phyloP scores from a whole-genome alignment of 192 early-diverging fungal genomes.

The Lobosporangium transversale region DNA sequence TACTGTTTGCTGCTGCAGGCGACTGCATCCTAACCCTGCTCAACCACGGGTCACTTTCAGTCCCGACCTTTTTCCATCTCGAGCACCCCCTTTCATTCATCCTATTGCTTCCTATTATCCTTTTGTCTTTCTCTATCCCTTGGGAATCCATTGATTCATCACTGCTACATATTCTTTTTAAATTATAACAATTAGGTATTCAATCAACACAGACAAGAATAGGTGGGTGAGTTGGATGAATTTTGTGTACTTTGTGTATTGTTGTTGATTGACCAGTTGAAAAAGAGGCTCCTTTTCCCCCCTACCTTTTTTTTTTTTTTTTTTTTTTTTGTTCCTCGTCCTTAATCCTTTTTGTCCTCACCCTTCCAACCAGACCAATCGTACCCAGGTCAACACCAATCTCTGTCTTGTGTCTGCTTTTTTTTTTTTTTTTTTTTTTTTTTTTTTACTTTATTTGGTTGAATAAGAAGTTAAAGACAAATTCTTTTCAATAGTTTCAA shows the following conservation, averaged over 20 bases:
- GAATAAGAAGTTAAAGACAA: too few relatives aligned
- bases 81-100: not conserved
- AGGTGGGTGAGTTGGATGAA: too few relatives aligned
- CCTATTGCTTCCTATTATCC: not conserved
- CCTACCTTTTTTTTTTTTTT: conserved; percentile 1
- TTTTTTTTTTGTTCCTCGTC: not conserved
- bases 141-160: not conserved
- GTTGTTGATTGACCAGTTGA: too few relatives aligned
- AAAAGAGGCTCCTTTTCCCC: not conserved
- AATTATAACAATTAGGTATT: too few relatives aligned
- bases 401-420: not conserved
- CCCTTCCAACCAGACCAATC: conserved; percentile 4
- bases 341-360: not conserved
- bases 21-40: too few relatives aligned
- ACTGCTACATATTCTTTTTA: too few relatives aligned
- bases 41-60: too few relatives aligned
- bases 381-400: not conserved
- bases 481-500: too few relatives aligned
- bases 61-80: not conserved
- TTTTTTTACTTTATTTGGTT: not conserved
- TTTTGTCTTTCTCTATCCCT: not conserved
- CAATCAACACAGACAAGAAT: too few relatives aligned
- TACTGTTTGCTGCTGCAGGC: too few relatives aligned
- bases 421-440: not conserved
- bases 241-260: too few relatives aligned